These are phyloP conservation scores for Penicillium sp. DNA, from an alignment of 2,329 filamentous ascomycete genomes.

Conservation along the genomic window DNA sequence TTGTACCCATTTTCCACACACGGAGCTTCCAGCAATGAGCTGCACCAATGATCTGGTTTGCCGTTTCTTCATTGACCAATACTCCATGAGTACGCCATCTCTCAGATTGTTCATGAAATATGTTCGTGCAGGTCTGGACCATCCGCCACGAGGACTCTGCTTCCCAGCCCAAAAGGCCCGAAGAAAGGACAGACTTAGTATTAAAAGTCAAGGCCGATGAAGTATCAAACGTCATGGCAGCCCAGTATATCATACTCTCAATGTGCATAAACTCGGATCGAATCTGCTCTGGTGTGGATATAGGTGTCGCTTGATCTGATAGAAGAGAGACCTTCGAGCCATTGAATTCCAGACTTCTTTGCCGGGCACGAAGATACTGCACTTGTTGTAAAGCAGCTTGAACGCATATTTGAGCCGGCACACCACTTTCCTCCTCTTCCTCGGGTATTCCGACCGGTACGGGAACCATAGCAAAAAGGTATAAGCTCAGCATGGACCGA, in stretches of 20 bases:
- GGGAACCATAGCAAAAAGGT: conserved; percentile 50
- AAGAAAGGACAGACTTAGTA: conserved; percentile 48
- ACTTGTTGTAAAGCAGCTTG: conserved; percentile 52
- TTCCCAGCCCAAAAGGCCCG: conserved; percentile 42
- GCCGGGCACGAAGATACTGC: conserved; percentile 48
- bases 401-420: conserved; percentile 50
- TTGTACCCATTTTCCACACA: conserved; percentile 39
- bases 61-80: conserved; percentile 36
- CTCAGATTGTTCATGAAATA: conserved; percentile 38
- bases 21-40: conserved; percentile 37
- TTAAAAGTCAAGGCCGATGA: conserved; percentile 52
- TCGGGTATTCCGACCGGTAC: conserved; percentile 50
- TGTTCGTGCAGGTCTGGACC: conserved; percentile 34
- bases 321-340: conserved; percentile 48
- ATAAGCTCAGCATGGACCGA: conserved; percentile 49
- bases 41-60: conserved; percentile 38
- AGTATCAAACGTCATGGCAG: conserved; percentile 52
- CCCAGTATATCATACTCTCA: conserved; percentile 52
- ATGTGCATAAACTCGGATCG: conserved; percentile 45
- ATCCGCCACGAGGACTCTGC: conserved; percentile 38
- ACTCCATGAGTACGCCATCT: conserved; percentile 34
- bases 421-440: conserved; percentile 50
- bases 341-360: conserved; percentile 50
- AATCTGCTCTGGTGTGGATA: conserved; percentile 36
- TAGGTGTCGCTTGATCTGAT: conserved; percentile 25